Evolutionary conservation across 495 filamentous ascomycete genomes (phyloP), one percentile per base, ranked within the genome.

Genomic region (Aspergillus nanangensis): DNA sequence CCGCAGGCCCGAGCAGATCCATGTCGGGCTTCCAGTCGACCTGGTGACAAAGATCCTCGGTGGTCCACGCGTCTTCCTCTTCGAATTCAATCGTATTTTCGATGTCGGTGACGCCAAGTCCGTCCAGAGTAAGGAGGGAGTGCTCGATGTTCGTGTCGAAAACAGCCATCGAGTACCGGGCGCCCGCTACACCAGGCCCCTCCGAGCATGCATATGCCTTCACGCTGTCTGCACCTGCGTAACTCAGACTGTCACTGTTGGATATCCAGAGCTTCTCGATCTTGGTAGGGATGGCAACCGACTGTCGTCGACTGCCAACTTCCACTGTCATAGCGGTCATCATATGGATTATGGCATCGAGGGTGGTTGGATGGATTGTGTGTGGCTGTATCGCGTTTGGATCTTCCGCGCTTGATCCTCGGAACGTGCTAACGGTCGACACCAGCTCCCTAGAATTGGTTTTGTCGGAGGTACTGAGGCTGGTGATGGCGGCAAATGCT

Each of bases 281-380:
- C 5, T 29, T 7, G 5, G 25, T 29, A 5, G 25, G 25, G 25
- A 29, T 11, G 5, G 25, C 25, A 11, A 11, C 11, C 5, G 25
- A 11, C 5, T 7, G 5, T 7, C 25, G 25, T 7, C 25, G 25
- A 29, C 7, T 29, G 11, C 25, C 25, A 11, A 11, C 5, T 29
- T 29, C 11, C 25, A 29, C 11, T 5, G 25, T 29, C 25, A 44
- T 23, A 3, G 43, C 24, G 14, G 43, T 52, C n/a, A n/a, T n/a
- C n/a, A n/a, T n/a, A n/a, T 67, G 63, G 2, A 67, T 31, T 7
- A 62, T 42, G 3, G 41, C 54, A 33, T 67, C 63, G 3, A 65
- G 32, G 0, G 59, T 58, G 1, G 58, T 57, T 9, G 63, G 63
- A 38, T 67, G 63, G 15, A 67, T 52, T 1, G 56, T 44, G 13